Evolutionary conservation across 331 rosid genomes (phyloP).

Genomic region (Dryas integrifolia): DNA sequence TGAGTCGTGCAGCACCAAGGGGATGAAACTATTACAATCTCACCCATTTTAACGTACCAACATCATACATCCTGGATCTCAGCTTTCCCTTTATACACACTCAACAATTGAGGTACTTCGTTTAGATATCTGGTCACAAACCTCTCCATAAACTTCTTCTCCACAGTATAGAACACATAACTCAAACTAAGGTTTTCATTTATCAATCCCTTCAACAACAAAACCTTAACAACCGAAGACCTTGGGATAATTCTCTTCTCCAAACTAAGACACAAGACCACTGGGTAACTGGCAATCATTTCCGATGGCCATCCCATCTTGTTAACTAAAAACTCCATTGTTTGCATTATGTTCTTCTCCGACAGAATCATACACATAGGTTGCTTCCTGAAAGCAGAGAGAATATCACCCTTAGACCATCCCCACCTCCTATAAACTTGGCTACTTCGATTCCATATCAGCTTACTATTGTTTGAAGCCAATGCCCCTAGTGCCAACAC

Average conservation of each 20-base stretch:
- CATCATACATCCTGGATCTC: not conserved
- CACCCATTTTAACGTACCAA: not conserved
- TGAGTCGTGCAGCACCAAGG: not conserved
- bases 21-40: not conserved
- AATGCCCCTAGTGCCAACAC: slow-evolving; percentile 24
- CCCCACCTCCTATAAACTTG: slow-evolving; percentile 22
- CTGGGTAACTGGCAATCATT: slow-evolving; percentile 9
- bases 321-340: slow-evolving; percentile 35
- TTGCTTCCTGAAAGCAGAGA: slow-evolving; percentile 10
- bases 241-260: slow-evolving; percentile 41
- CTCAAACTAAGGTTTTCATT: slow-evolving; percentile 6
- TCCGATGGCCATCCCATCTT: slow-evolving; percentile 29
- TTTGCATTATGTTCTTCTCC: slow-evolving; percentile 27
- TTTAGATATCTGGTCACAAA: slow-evolving; percentile 25
- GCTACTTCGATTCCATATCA: slow-evolving; percentile 35
- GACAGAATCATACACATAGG: slow-evolving; percentile 35
- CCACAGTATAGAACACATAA: not conserved
- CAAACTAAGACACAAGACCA: slow-evolving; percentile 20
- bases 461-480: slow-evolving; percentile 21
- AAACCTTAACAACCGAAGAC: slow-evolving; percentile 21
- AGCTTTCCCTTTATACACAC: slow-evolving; percentile 24
- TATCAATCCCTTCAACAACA: slow-evolving; percentile 37
- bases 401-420: slow-evolving; percentile 17
- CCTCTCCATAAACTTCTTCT: slow-evolving; percentile 29
- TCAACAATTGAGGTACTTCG: slow-evolving; percentile 22